Evolutionary conservation across 2,329 filamentous ascomycete genomes (phyloP), one percentile per base, ranked within the genome.

Genomic region (Fusarium penzigii): DNA sequence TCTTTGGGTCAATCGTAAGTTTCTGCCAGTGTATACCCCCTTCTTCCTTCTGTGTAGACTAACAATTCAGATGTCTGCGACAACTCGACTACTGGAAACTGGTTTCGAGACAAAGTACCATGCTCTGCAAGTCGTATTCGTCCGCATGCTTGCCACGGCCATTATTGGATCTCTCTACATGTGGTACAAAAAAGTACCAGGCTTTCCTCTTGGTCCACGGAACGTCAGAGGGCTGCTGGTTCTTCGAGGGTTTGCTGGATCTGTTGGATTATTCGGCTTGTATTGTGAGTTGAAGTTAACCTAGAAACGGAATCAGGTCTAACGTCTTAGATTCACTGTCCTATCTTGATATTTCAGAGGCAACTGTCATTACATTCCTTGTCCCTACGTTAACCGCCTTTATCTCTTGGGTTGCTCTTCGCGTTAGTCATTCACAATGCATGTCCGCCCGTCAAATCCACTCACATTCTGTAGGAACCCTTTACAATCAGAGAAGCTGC

Each of bases 341-440:
- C 20, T 92, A 90, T 57, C 80, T 94, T 1, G 86, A 89, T 2
- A 78, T 94, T 2, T 85, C 88, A 2, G 90, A 94, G 65, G 87
- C 89, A 1, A 91, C 87, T 0, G 88, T 92, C 20, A 85, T 94
- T 34, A 90, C 87, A 7, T 94, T 93, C 68, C 78, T 94, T 3
- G 81, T 88, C 0, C 90, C 90, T 0, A 86, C 86, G 8, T 75
- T 91, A 10, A 85, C 87, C 8, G 88, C 73, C 2, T 69, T 75
- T 78, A 69, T 92, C 80, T 80, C 85, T 77, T 60, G 91, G 83
- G 68, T 90, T 13, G 67, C 65, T 20, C 49, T 69, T 0, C 44
- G 49, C 1, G 67, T 68, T 53, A 17, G 62, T 49, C 1, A 7
- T 25, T 7, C 20, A 25, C 7, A 7, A 5, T 25, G 20, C 20